Evolutionary conservation across 495 filamentous ascomycete genomes (phyloP).

Genomic region (Acidomyces sp.): DNA sequence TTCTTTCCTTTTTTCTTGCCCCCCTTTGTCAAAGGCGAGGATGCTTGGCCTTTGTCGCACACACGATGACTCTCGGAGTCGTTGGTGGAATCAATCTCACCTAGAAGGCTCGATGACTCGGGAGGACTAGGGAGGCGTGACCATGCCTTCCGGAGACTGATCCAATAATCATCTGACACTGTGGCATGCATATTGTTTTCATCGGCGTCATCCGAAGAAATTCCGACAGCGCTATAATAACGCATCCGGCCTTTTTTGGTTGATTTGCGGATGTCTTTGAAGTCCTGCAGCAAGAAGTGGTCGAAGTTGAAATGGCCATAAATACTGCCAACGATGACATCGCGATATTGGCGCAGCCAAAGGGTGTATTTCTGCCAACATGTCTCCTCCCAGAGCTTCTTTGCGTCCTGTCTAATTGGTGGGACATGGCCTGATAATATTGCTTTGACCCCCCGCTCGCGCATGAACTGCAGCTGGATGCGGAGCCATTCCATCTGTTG

Average conservation of each 20-base stretch:
- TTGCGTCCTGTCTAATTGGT: slow-evolving; percentile 68
- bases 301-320: slow-evolving; percentile 99
- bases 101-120: slow-evolving; percentile 7
- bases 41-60: too few relatives aligned
- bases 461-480: slow-evolving; percentile 75
- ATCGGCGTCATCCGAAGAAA: slow-evolving; percentile 38
- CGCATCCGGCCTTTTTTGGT: slow-evolving; percentile 34
- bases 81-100: slow-evolving; percentile 3
- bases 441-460: slow-evolving; percentile 78
- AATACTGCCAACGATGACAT: slow-evolving; percentile 64
- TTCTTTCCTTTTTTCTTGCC: slow-evolving; percentile 37
- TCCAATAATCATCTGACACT: slow-evolving; percentile 64
- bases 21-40: slow-evolving; percentile 26
- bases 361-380: slow-evolving; percentile 98
- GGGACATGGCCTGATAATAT: slow-evolving; percentile 92
- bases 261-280: slow-evolving; percentile 51
- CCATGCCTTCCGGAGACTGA: slow-evolving; percentile 66
- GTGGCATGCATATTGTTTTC: slow-evolving; percentile 40
- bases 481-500: slow-evolving; percentile 94
- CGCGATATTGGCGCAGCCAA: slow-evolving; percentile 79
- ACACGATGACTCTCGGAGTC: not conserved
- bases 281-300: slow-evolving; percentile 91
- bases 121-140: slow-evolving; percentile 53
- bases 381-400: slow-evolving; percentile 78
- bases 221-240: slow-evolving; percentile 13